Conservation (phyloP, 768 basidiomycete species). For the Suillus subluteus region DNA sequence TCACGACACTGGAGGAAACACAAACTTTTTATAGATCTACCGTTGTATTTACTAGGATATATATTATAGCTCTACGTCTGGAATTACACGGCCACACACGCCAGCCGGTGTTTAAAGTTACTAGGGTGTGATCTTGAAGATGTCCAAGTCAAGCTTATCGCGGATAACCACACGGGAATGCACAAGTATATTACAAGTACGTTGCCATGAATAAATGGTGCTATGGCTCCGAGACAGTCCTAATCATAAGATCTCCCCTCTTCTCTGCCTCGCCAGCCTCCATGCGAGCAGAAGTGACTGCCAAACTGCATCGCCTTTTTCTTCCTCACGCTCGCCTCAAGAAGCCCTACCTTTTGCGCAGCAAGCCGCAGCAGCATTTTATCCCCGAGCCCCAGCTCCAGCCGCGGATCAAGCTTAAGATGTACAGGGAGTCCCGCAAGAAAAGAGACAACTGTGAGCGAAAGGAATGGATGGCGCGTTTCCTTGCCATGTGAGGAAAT, state of each 20-base stretch:
- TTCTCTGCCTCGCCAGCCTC: constrained; percentile 54
- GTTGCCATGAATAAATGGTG: neutral
- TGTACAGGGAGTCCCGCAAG: constrained; percentile 81
- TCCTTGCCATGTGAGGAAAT: constrained; percentile 93
- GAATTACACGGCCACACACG: neutral
- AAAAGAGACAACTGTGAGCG: constrained; percentile 76
- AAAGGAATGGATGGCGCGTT: constrained; percentile 89
- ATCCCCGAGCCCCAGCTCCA: constrained; percentile 82
- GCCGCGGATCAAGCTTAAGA: constrained; percentile 77
- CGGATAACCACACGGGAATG: neutral
- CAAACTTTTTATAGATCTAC: neutral
- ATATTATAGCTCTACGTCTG: neutral
- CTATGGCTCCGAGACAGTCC: constrained; percentile 5
- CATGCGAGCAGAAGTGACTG: constrained; percentile 84
- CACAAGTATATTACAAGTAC: neutral
- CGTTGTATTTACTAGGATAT: constrained; percentile 1
- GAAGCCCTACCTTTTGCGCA: constrained; percentile 72
- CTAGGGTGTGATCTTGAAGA: neutral
- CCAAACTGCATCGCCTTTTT: constrained; percentile 99
- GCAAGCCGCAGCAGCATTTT: constrained; percentile 83
- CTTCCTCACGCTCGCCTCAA: constrained; percentile 72
- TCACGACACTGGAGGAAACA: constrained; percentile 3
- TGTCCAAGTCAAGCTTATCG: neutral
- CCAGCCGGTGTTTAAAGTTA: neutral
- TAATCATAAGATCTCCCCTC: constrained; percentile 51